phyloP scores from a whole-genome alignment of 352 stramenopile genomes.

The Globisporangium cylindrosporum region DNA sequence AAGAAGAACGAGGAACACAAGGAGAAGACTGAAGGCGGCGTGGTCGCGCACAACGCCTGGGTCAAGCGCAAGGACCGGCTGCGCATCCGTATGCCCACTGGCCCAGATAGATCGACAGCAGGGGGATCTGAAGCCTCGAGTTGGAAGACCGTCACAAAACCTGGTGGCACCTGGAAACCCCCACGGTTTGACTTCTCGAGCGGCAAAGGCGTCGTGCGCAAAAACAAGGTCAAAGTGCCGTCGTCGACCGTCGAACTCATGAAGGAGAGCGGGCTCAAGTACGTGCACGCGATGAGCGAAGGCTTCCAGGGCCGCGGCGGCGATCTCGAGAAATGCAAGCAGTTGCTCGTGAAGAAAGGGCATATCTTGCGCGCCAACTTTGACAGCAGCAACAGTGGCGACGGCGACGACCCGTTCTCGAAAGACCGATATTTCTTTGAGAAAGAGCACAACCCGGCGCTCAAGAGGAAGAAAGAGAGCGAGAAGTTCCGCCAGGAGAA shows the following conservation, averaged over 20 bases:
- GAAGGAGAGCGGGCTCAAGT: conserved; percentile 72
- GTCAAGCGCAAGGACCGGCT: conserved; percentile 78
- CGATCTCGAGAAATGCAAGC: conserved; percentile 78
- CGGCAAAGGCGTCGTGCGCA: conserved; percentile 57
- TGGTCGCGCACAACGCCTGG: conserved; percentile 76
- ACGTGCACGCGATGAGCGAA: conserved; percentile 84
- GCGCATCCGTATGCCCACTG: conserved; percentile 60
- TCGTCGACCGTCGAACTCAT: conserved; percentile 79
- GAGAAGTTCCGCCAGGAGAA: conserved; percentile 48
- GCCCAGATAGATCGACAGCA: conserved; percentile 5
- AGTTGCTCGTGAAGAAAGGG: conserved; percentile 72
- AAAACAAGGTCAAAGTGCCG: conserved; percentile 50
- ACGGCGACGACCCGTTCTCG: conserved; percentile 53
- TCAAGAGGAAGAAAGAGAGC: conserved; percentile 48
- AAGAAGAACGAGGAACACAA: conserved; percentile 66
- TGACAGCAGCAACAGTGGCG: conserved; percentile 22
- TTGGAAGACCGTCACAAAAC: conserved; percentile 6
- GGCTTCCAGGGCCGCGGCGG: conserved; percentile 79
- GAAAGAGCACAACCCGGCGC: conserved; percentile 53
- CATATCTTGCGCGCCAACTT: conserved; percentile 81
- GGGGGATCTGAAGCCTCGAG: neutral
- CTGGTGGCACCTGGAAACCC: conserved; percentile 27
- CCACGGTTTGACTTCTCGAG: conserved; percentile 77
- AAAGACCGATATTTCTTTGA: conserved; percentile 77
- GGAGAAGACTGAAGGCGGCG: conserved; percentile 66